These are phyloP conservation scores for Marsdenia floribunda DNA, from an alignment of 257 asterid species.

Conservation along the genomic window DNA sequence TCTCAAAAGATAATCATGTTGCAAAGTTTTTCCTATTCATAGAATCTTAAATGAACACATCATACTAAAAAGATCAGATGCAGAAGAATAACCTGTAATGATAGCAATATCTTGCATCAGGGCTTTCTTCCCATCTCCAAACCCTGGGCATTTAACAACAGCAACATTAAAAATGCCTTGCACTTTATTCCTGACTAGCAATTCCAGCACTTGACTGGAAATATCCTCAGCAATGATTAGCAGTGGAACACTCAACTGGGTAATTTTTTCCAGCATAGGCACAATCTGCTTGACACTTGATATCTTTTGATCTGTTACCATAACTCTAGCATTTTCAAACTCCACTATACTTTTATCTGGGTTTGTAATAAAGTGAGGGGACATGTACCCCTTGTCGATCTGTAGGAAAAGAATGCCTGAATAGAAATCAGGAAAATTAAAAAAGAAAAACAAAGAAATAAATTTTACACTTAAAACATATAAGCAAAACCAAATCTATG, in stretches of 20 bases:
- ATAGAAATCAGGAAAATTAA: constrained; percentile 56
- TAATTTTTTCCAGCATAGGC: constrained; percentile 89
- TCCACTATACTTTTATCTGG: constrained; percentile 66
- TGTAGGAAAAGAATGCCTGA: constrained; percentile 87
- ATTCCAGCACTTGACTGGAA: constrained; percentile 65
- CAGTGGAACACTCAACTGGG: constrained; percentile 83
- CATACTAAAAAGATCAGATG: neutral
- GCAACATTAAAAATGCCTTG: constrained; percentile 75
- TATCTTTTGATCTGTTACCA: constrained; percentile 89
- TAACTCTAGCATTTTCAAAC: constrained; percentile 74
- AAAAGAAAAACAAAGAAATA: constrained; percentile 28
- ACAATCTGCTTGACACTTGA: constrained; percentile 55
- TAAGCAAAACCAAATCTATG: neutral
- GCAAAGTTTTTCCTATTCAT: neutral
- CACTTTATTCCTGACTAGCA: constrained; percentile 70
- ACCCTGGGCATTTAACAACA: constrained; percentile 84
- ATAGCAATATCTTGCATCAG: constrained; percentile 89
- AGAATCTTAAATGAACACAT: neutral
- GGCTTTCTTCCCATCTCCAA: constrained; percentile 74
- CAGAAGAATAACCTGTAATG: constrained; percentile 61
- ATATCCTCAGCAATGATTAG: constrained; percentile 90
- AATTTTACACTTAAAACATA: neutral
- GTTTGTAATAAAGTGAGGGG: constrained; percentile 85
- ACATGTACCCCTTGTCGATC: constrained; percentile 95
- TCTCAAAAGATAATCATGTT: neutral